Evolutionary conservation across 768 basidiomycete genomes (phyloP), one percentile per base, ranked within the genome.

Genomic region (Suillus placidus): DNA sequence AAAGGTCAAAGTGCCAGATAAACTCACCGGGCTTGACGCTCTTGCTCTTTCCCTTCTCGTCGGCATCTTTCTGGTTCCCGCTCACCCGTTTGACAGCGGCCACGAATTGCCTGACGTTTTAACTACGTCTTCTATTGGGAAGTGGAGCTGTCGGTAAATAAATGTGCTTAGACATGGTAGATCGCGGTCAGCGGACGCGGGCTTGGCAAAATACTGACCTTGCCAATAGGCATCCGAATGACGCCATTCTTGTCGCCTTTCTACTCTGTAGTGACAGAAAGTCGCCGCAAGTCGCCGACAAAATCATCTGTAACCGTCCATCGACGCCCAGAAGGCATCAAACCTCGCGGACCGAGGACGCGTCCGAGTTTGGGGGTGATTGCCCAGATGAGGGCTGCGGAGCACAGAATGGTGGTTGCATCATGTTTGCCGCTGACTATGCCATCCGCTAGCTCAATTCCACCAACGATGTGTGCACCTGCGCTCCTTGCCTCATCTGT

Each of bases 241-340:
- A 88, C 89, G 9, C 97, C 95, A 35, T 83, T 77, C 74, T 91
- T 90, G 79, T 97, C 95, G 10, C 93, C 94, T 78, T 89, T 93
- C 95, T 96, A 99, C 74, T 98, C 95, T 55, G 90, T 88, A 5
- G 90, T 89, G 14, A 93, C 94, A 64, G 88, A 86, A 42, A 97
- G 84, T 58, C 87, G 86, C 70, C 87, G 84, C 64, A 99, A 88
- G 68, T 92, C 96, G 14, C 88, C 88, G 16, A 84, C 89, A 49
- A 98, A 83, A 66, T 98, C 94, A 60, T 95, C 92, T 2, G 94
- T 93, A 23, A 99, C 97, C 1, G 96, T 96, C 6, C 97, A 97
- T 64, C 95, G 85, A 76, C 95, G 89, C 67, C 91, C 93, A 8
- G 93, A 92, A 13, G 97, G 97, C 96, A 99, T 97, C 54, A 99